phyloP scores from a whole-genome alignment of 73 alveolate genomes.

The Tetrahymena malaccensis region DNA sequence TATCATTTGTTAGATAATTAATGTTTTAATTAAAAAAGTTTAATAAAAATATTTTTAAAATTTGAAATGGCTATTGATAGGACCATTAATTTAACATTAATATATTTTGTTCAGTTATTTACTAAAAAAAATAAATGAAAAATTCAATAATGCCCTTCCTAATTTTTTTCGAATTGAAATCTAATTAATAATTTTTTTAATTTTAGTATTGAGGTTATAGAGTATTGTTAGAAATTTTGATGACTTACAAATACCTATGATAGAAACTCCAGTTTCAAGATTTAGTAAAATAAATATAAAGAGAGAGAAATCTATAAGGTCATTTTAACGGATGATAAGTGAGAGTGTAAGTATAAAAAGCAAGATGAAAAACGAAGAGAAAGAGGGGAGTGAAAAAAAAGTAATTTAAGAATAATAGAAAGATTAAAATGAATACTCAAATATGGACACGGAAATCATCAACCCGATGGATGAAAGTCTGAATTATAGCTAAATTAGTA shows the following conservation, averaged over 20 bases:
- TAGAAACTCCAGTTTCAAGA: neutral
- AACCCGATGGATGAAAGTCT: neutral
- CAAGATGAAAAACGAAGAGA: too few species aligned
- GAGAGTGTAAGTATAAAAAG: neutral
- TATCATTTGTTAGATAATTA: too few species aligned
- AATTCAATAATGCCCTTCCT: too few species aligned
- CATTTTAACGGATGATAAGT: neutral
- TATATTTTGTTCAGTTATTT: too few species aligned
- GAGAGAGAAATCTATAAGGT: neutral
- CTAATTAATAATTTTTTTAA: too few species aligned
- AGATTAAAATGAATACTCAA: neutral
- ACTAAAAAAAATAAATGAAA: too few species aligned
- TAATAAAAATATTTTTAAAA: too few species aligned
- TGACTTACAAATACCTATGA: neutral
- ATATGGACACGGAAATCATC: neutral
- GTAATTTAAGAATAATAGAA: neutral
- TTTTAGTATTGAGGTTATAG: neutral
- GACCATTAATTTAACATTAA: too few species aligned
- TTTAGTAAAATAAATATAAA: too few species aligned
- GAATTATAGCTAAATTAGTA: neutral
- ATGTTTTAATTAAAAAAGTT: too few species aligned
- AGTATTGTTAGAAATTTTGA: neutral
- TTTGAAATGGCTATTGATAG: too few species aligned
- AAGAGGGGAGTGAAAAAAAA: neutral
- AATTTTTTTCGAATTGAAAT: too few species aligned